Evolutionary conservation across 345 rosid genomes (phyloP), one percentile per base, ranked within the genome.

Genomic region (Raphanus sativus): DNA sequence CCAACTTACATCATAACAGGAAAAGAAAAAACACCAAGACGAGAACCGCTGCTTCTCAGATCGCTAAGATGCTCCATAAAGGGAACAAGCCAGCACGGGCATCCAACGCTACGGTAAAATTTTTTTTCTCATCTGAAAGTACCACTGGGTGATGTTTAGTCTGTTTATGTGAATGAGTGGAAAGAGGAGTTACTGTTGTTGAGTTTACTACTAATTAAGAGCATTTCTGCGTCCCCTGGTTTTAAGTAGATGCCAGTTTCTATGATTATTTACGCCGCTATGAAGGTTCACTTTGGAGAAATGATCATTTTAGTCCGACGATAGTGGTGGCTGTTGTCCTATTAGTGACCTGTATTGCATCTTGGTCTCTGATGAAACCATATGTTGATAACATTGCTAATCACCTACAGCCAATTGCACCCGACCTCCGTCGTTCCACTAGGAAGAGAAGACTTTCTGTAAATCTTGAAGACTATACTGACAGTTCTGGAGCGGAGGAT

Each of bases 401-500:
- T 76, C 75, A 74, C 10, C 75, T 67, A 77, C 88, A 96, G 99
- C 83, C 91, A 68, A 82, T 84, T 36, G 69, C 92, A 65, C 73
- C 90, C 63, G 94, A 96, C 78, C 97, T 96, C 69, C 93, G 99
- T 58, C 99, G 98, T 62, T 96, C 99, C 50, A 87, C 97, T 21
- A 83, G 99, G 83, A 91, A 87, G 87, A 91, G 97, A 86, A 90
- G 97, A 84, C 55, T 87, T 70, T 81, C 97, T 66, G 94, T 89
- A 75, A 87, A 85, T 74, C 97, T 91, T 67, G 96, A 89, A 52
- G 96, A 74, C 81, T 96, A 85, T 81, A 89, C 93, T 9, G 91
- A 88, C 76, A 91, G 93, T 86, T 96, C 98, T 42, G 99, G 98
- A 74, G 89, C 91, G 75, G 98, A 90, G 81, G 99, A 93, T 82